Conservation (phyloP, 2,329 filamentous ascomycete species). For the Colletotrichum cordylinicola region DNA sequence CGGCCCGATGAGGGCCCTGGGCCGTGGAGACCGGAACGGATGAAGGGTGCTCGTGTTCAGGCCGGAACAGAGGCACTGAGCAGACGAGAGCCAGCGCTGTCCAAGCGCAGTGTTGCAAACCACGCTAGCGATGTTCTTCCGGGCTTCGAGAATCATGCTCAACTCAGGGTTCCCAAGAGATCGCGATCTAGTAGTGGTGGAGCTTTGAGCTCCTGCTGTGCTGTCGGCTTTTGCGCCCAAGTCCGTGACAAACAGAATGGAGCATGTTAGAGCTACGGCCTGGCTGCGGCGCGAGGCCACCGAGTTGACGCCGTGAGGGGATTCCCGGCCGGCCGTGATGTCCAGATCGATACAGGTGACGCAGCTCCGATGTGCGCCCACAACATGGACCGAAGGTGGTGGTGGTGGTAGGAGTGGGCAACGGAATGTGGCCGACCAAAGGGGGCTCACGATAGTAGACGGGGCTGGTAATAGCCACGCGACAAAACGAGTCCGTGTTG, state of each 20-base stretch:
- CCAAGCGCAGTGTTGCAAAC: neutral
- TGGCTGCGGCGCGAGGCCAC: neutral
- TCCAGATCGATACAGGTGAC: conserved; percentile 10
- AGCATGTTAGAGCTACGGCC: neutral
- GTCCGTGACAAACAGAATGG: neutral
- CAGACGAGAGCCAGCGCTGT: neutral
- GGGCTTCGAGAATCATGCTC: conserved; percentile 12
- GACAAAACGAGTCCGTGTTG: neutral
- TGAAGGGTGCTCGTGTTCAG: neutral
- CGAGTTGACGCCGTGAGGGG: neutral
- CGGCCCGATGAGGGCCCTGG: neutral
- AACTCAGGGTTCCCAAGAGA: neutral
- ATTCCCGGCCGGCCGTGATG: conserved; percentile 6
- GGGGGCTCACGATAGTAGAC: neutral
- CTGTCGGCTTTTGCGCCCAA: neutral
- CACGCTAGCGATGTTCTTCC: neutral
- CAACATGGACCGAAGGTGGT: neutral
- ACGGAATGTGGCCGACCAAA: conserved; percentile 11
- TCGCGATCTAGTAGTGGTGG: neutral
- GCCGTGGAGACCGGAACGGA: neutral
- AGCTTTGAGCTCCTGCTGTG: neutral
- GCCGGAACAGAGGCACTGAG: neutral
- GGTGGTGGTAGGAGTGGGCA: neutral
- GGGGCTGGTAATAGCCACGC: neutral
- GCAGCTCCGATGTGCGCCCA: neutral